A percentile compares a stretch with the other conserved stretches of the same genome.
Evolutionary conservation across 1,284 basidiomycete species (phyloP).

Genomic region (Ceraceosorus guamensis): DNA sequence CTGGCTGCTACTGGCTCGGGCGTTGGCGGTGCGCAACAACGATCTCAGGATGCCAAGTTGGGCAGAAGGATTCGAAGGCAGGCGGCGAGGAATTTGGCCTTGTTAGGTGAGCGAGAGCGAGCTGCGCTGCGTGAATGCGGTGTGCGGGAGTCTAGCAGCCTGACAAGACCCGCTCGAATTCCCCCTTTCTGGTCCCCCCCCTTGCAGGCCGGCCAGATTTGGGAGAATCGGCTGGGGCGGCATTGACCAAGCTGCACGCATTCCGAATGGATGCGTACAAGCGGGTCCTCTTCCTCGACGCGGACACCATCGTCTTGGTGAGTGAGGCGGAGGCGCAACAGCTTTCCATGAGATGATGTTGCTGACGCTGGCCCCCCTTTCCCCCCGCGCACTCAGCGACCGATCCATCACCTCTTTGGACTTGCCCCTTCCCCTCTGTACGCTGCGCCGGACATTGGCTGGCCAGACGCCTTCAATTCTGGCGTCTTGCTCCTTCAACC

Average conservation of each 20-base stretch:
- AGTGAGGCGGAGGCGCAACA: too few species aligned
- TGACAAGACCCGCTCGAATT: too few species aligned
- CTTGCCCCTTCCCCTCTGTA: conserved; percentile 52
- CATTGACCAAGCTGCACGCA: conserved; percentile 89
- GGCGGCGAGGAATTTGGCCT: conserved; percentile 60
- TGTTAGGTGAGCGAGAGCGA: conserved; percentile 65
- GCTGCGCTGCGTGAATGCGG: too few species aligned
- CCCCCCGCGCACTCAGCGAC: conserved; percentile 11
- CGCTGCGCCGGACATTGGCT: conserved; percentile 89
- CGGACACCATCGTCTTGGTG: conserved; percentile 82
- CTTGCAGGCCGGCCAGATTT: conserved; percentile 74
- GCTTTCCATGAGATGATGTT: not conserved
- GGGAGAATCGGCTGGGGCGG: conserved; percentile 54
- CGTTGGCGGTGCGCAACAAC: conserved; percentile 2
- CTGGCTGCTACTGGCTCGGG: too few species aligned
- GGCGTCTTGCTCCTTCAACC: conserved; percentile 84
- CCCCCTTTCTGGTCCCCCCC: too few species aligned
- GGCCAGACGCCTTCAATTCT: conserved; percentile 98
- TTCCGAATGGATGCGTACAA: conserved; percentile 81
- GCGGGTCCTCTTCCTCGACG: conserved; percentile 89
- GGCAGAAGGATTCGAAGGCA: conserved; percentile 11
- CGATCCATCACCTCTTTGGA: conserved; percentile 33
- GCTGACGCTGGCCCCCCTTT: not conserved
- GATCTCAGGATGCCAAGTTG: too few species aligned
- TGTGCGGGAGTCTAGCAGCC: too few species aligned